Conservation (phyloP, 441 rosid genomes). For the Bruguiera hainesii region DNA sequence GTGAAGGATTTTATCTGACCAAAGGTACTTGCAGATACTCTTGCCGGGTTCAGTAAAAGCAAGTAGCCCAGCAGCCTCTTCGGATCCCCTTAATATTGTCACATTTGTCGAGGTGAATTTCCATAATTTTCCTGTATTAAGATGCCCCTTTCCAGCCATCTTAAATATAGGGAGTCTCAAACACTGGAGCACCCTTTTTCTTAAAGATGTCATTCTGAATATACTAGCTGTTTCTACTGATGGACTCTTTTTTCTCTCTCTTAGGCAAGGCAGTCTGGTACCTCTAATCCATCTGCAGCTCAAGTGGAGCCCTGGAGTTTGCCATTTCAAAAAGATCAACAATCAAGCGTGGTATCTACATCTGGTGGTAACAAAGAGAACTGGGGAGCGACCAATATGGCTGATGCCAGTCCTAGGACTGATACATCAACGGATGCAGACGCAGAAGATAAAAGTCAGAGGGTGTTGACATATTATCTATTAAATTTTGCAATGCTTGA, state of each 20-base stretch:
- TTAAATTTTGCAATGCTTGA: constrained; percentile 7
- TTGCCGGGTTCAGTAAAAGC: constrained; percentile 29
- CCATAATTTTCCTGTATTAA: constrained; percentile 1
- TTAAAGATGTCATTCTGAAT: neutral
- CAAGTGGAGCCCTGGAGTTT: constrained; percentile 33
- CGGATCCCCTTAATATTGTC: constrained; percentile 20
- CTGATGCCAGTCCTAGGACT: constrained; percentile 88
- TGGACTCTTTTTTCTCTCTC: neutral
- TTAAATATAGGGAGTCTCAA: no score
- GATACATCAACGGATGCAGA: constrained; percentile 88
- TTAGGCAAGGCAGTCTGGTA: constrained; percentile 19
- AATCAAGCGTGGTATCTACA: constrained; percentile 26
- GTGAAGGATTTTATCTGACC: constrained; percentile 8
- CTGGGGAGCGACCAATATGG: constrained; percentile 58
- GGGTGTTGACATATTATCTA: constrained; percentile 37
- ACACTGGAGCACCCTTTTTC: no score
- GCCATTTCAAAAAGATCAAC: constrained; percentile 34
- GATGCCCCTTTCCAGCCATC: neutral
- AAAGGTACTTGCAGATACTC: constrained; percentile 28
- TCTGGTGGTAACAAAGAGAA: constrained; percentile 38
- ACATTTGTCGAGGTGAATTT: constrained; percentile 30
- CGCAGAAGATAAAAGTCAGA: constrained; percentile 71
- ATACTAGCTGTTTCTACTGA: constrained; percentile 11
- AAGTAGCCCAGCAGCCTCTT: constrained; percentile 25
- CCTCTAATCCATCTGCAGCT: constrained; percentile 22